Evolutionary conservation across 371 early-diverging fungal genomes (phyloP).

Genomic region (Smittium culicis): DNA sequence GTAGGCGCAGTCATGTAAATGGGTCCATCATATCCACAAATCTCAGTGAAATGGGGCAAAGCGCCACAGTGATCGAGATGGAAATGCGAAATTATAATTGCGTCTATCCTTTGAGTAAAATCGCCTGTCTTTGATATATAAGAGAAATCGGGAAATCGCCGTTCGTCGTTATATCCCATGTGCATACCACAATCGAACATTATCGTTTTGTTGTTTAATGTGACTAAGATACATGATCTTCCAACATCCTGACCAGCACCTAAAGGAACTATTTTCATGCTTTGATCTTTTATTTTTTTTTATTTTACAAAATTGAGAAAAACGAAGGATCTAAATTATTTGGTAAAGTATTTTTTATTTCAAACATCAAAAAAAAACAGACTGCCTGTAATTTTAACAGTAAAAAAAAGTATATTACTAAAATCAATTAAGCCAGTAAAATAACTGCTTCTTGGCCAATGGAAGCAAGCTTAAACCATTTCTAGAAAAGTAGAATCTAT

Average conservation of each 20-base stretch:
- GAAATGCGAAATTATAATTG: slow-evolving; percentile 88
- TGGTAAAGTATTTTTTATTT: no score
- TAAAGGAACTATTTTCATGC: slow-evolving; percentile 33
- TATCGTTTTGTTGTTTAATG: slow-evolving; percentile 74
- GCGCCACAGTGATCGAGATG: slow-evolving; percentile 97
- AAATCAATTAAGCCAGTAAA: no score
- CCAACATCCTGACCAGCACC: slow-evolving; percentile 85
- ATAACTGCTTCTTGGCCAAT: no score
- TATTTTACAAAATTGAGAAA: no score
- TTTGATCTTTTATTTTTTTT: no score
- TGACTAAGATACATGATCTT: slow-evolving; percentile 78
- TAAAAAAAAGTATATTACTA: no score
- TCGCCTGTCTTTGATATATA: slow-evolving; percentile 74
- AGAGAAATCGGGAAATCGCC: slow-evolving; percentile 96
- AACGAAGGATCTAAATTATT: no score
- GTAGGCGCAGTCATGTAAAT: slow-evolving; percentile 96
- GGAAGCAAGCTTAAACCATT: no score
- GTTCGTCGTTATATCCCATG: slow-evolving; percentile 92
- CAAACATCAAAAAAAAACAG: no score
- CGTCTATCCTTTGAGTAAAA: slow-evolving; percentile 75
- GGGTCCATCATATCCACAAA: slow-evolving; percentile 86
- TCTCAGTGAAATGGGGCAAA: slow-evolving; percentile 89
- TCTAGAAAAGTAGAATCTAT: no score
- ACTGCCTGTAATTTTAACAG: no score
- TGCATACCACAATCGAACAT: slow-evolving; percentile 99